Evolutionary conservation across 805 yeast species (phyloP), one percentile per base, ranked within the genome.

Genomic region (Candida chilensis): DNA sequence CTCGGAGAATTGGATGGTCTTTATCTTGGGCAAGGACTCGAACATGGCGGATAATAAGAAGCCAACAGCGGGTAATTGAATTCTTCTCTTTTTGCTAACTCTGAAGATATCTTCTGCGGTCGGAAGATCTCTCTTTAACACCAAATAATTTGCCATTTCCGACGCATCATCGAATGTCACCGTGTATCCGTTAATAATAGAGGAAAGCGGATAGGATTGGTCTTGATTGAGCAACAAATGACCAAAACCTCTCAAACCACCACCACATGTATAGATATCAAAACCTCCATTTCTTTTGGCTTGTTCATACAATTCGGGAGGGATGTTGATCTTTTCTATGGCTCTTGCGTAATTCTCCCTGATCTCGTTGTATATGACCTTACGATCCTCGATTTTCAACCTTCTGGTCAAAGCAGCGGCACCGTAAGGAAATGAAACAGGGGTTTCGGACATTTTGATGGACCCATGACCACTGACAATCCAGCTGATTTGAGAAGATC

Each of bases 171-270:
- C 60, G 36, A 61, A 66, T 2, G 78, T 60, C 31, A 78, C 66
- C 1, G 83, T 71, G 43, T 70, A 77, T 5, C 88, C 88, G 43
- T 77, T 78, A 27, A 79, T 74, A 25, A 78, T 73, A 1, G 80
- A 71, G 37, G 79, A 81, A 22, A 80, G 66, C 5, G 88, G 87
- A 43, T 80, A 79, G 6, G 17, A 8, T 21, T 64, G 63, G 20
- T 65, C 64, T 37, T 52, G 54, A 13, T 63, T 56, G 27, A 78
- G 53, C 9, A 79, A 41, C 16, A 77, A 50, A 47, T 76, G 77
- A 1, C 86, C 87, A 33, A 80, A 57, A 3, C 82, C 84, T 41
- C 88, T 62, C 28, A 78, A 59, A 0, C 87, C 88, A 33, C 87
- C 86, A 31, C 88, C 88, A 40, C 83, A 75, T 4, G 79, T 69